Percentiles rank a stretch among this genome's conserved stretches.
These are phyloP conservation scores for Hirsutella rhossiliensis DNA, from an alignment of 2,329 filamentous ascomycete species.

Conservation along the genomic window DNA sequence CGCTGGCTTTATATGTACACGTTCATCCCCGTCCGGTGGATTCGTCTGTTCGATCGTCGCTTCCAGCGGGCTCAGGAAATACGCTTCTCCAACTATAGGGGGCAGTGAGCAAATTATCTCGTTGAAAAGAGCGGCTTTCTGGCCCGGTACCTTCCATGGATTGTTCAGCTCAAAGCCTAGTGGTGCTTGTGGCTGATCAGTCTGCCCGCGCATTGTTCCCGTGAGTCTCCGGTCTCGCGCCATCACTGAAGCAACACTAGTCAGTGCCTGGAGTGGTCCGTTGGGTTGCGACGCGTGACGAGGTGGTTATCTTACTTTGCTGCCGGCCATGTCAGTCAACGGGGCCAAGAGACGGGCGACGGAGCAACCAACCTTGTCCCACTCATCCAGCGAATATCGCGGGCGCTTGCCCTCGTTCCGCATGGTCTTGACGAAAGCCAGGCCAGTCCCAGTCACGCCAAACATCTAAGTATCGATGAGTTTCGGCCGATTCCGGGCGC, in stretches of 20 bases:
- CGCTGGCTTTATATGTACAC: conserved; percentile 7
- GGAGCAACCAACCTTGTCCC: conserved; percentile 41
- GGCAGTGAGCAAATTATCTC: not conserved
- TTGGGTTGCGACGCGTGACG: not conserved
- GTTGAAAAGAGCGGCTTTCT: not conserved
- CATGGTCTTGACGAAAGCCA: conserved; percentile 43
- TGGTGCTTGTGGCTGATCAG: conserved; percentile 41
- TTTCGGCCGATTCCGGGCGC: conserved; percentile 1
- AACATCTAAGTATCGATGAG: conserved; percentile 43
- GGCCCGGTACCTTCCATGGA: conserved; percentile 45
- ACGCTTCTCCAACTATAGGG: conserved; percentile 35
- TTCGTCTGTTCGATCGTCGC: not conserved
- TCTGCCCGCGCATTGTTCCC: conserved; percentile 45
- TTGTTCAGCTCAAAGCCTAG: conserved; percentile 51
- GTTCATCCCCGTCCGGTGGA: conserved; percentile 2
- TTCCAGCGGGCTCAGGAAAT: not conserved
- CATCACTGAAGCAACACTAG: conserved; percentile 39
- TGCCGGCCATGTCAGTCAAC: conserved; percentile 21
- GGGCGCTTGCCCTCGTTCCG: conserved; percentile 49
- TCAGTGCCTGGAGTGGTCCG: conserved; percentile 2
- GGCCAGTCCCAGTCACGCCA: conserved; percentile 43
- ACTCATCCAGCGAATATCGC: conserved; percentile 48
- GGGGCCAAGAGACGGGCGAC: not conserved
- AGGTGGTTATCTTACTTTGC: conserved; percentile 36
- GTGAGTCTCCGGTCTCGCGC: conserved; percentile 51